Conservation (phyloP, 2,329 filamentous ascomycete genomes). For the Ophiostoma pallidulum region DNA sequence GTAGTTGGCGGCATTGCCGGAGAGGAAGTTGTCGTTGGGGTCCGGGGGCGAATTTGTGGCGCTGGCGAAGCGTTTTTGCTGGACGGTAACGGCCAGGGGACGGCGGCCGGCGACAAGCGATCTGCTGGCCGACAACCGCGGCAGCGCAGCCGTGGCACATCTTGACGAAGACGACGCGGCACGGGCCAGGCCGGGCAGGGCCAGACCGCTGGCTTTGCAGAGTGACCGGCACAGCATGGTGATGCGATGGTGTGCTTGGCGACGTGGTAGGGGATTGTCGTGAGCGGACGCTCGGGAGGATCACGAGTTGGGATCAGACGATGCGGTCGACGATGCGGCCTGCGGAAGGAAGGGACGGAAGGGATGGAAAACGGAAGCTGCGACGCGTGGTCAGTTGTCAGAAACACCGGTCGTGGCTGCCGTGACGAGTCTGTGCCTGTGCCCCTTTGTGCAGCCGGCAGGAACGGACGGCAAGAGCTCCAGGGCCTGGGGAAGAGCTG, state of each 20-base stretch:
- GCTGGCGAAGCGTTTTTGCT: slow-evolving; percentile 43
- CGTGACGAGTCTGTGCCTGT: not conserved
- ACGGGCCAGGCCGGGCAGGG: slow-evolving; percentile 8
- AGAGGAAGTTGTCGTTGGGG: slow-evolving; percentile 90
- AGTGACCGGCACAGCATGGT: slow-evolving; percentile 16
- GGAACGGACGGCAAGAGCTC: not conserved
- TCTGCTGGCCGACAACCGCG: slow-evolving; percentile 6
- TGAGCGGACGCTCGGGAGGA: slow-evolving; percentile 10
- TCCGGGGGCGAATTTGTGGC: slow-evolving; percentile 52
- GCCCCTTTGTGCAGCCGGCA: not conserved
- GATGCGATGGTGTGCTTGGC: not conserved
- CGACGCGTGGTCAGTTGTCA: slow-evolving; percentile 1
- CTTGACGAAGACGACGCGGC: slow-evolving; percentile 9
- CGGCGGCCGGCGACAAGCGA: slow-evolving; percentile 36
- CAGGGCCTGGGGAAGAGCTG: not conserved
- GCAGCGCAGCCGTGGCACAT: slow-evolving; percentile 5
- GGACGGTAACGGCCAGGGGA: slow-evolving; percentile 36
- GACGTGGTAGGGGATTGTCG: not conserved
- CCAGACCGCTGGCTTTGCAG: slow-evolving; percentile 13
- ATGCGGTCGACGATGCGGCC: slow-evolving; percentile 2
- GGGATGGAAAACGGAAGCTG: slow-evolving; percentile 1
- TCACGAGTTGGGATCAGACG: slow-evolving; percentile 8
- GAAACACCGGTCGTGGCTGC: not conserved
- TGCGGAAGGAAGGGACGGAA: not conserved
- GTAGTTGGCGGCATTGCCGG: slow-evolving; percentile 95